Evolutionary conservation across 2,329 filamentous ascomycete species (phyloP).

Genomic region (Diaporthe citrichinensis): DNA sequence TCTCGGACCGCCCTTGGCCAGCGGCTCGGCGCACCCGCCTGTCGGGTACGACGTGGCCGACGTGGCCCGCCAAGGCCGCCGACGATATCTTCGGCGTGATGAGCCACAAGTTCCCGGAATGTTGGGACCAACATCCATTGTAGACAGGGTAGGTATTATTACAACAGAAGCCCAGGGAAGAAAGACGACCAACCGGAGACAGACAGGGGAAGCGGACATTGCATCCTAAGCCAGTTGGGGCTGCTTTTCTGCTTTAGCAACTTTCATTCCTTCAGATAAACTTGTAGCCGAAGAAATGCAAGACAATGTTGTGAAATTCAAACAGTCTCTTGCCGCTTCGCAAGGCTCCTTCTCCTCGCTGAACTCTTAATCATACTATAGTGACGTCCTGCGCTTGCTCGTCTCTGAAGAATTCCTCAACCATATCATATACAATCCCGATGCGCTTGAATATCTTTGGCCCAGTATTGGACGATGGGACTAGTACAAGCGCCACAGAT

Average conservation of each 20-base stretch:
- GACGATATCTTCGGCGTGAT: background rate
- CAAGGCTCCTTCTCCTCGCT: too few species aligned
- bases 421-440: background rate
- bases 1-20: constrained; percentile 25
- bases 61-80: constrained; percentile 20
- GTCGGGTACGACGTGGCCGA: background rate
- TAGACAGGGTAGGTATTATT: too few species aligned
- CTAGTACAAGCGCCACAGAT: background rate
- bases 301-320: too few species aligned
- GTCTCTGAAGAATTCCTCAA: background rate
- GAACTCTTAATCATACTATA: background rate
- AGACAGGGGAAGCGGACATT: too few species aligned
- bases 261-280: too few species aligned
- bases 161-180: background rate
- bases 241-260: too few species aligned
- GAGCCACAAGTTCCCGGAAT: background rate
- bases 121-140: background rate
- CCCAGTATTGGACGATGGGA: background rate
- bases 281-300: too few species aligned
- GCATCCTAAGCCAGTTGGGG: too few species aligned
- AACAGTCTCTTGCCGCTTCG: too few species aligned
- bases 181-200: too few species aligned
- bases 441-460: background rate
- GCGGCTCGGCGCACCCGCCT: constrained; percentile 6
- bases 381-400: background rate